Evolutionary conservation across 164 flowering plant genomes (phyloP).

Genomic region (Vitis amurensis): DNA sequence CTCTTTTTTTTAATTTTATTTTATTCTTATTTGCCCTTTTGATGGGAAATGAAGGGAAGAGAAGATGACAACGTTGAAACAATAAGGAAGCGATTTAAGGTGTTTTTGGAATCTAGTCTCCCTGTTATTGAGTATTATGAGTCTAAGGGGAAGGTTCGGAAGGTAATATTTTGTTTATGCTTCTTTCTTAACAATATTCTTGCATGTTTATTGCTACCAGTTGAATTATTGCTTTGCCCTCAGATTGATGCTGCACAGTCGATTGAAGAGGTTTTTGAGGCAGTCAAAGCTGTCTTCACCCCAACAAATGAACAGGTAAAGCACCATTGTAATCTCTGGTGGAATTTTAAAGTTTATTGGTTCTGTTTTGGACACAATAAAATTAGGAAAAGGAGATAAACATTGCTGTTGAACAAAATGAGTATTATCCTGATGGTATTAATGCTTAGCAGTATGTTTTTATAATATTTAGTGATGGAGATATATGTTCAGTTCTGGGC

Average conservation of each 20-base stretch:
- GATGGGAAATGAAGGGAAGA: constrained; percentile 58
- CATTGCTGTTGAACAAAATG: too few relatives aligned
- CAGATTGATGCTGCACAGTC: constrained; percentile 91
- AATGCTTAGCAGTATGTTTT: too few relatives aligned
- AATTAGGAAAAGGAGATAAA: not conserved
- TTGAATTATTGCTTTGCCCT: not conserved
- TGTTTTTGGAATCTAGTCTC: constrained; percentile 73
- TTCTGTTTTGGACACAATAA: not conserved
- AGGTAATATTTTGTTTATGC: constrained; percentile 42
- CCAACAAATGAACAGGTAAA: constrained; percentile 47
- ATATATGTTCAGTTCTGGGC: not conserved
- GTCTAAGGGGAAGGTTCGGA: constrained; percentile 66
- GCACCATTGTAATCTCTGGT: too few relatives aligned
- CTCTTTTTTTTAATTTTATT: not conserved
- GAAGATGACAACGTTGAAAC: constrained; percentile 92
- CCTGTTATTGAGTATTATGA: constrained; percentile 72
- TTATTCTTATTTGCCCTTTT: not conserved
- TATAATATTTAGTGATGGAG: not conserved
- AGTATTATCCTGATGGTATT: too few relatives aligned
- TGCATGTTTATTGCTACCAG: not conserved
- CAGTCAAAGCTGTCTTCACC: constrained; percentile 62
- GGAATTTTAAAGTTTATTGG: not conserved
- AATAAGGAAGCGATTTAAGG: constrained; percentile 80
- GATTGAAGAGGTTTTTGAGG: constrained; percentile 71
- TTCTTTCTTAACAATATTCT: not conserved